These are phyloP conservation scores for Pseudogymnoascus sp. DNA, from an alignment of 2,329 filamentous ascomycete genomes.

Conservation along the genomic window DNA sequence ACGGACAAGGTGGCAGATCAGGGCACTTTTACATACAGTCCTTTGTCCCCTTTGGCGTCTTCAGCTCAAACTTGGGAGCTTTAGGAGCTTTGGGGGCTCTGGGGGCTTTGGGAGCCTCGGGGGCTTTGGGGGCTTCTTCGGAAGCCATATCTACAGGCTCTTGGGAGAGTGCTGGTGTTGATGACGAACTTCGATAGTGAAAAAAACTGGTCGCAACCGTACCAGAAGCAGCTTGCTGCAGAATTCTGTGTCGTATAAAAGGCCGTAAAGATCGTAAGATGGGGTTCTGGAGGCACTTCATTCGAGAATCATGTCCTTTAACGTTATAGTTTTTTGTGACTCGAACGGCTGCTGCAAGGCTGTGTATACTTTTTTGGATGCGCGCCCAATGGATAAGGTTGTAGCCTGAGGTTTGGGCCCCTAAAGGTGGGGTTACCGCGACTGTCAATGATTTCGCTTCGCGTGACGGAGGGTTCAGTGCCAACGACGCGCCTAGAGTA, in stretches of 20 bases:
- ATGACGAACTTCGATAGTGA: not conserved
- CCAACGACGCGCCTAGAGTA: constrained; percentile 5
- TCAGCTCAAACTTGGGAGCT: constrained; percentile 56
- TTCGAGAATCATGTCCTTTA: constrained; percentile 1
- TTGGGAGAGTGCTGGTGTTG: not conserved
- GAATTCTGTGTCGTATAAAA: not conserved
- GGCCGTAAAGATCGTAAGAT: constrained; percentile 8
- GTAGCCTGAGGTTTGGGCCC: constrained; percentile 8
- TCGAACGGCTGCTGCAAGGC: not conserved
- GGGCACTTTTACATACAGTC: constrained; percentile 50
- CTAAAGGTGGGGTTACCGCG: constrained; percentile 6
- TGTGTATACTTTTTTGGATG: not conserved
- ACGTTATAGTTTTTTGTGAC: not conserved
- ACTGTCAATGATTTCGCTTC: constrained; percentile 8
- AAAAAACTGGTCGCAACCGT: not conserved
- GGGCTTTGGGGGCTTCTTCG: constrained; percentile 3
- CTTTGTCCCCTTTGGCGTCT: constrained; percentile 85
- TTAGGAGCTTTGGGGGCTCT: constrained; percentile 27
- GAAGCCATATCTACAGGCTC: constrained; percentile 1
- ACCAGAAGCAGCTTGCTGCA: not conserved
- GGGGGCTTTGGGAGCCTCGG: not conserved
- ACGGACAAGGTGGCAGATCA: not conserved
- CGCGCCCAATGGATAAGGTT: constrained; percentile 3
- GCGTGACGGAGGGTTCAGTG: constrained; percentile 3
- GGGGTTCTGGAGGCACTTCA: not conserved